A percentile compares a stretch with the other conserved stretches of the same genome.
These are phyloP conservation scores for Tuber calosporum DNA, from an alignment of 495 filamentous ascomycete species.

Conservation along the genomic window DNA sequence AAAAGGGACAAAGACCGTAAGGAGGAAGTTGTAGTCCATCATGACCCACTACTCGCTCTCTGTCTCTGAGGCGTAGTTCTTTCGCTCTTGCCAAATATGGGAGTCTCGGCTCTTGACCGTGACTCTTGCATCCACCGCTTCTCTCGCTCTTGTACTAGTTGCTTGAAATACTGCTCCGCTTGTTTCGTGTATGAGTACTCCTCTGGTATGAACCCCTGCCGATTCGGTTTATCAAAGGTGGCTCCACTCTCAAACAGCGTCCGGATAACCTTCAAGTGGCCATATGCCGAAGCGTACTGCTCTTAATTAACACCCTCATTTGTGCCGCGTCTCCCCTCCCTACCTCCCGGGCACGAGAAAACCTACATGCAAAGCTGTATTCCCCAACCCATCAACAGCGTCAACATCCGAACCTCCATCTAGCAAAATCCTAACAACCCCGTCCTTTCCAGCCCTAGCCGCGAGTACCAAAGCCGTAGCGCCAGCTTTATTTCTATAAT, in stretches of 20 bases:
- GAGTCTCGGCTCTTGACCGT: slow-evolving; percentile 35
- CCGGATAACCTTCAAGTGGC: slow-evolving; percentile 64
- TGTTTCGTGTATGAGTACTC: slow-evolving; percentile 65
- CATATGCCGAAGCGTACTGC: slow-evolving; percentile 57
- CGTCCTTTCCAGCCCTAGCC: slow-evolving; percentile 52
- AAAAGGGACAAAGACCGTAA: not conserved
- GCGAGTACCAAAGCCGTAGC: slow-evolving; percentile 65
- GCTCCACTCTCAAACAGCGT: slow-evolving; percentile 64
- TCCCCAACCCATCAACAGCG: slow-evolving; percentile 57
- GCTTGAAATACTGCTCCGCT: slow-evolving; percentile 67
- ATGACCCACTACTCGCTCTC: slow-evolving; percentile 38
- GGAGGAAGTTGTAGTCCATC: not conserved
- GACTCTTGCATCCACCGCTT: slow-evolving; percentile 25
- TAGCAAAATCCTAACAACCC: slow-evolving; percentile 49
- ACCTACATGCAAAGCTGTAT: slow-evolving; percentile 69
- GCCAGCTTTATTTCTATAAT: slow-evolving; percentile 34
- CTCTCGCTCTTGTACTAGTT: slow-evolving; percentile 50
- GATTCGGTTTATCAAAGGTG: slow-evolving; percentile 57
- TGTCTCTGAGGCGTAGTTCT: slow-evolving; percentile 34
- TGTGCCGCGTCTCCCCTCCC: not conserved
- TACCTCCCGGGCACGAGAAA: not conserved
- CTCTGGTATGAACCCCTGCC: slow-evolving; percentile 64
- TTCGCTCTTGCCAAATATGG: slow-evolving; percentile 38
- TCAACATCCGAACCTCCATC: slow-evolving; percentile 33
- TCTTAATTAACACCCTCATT: not conserved